Evolutionary conservation across 2,329 filamentous ascomycete species (phyloP).

Genomic region (Aspergillus sp.): DNA sequence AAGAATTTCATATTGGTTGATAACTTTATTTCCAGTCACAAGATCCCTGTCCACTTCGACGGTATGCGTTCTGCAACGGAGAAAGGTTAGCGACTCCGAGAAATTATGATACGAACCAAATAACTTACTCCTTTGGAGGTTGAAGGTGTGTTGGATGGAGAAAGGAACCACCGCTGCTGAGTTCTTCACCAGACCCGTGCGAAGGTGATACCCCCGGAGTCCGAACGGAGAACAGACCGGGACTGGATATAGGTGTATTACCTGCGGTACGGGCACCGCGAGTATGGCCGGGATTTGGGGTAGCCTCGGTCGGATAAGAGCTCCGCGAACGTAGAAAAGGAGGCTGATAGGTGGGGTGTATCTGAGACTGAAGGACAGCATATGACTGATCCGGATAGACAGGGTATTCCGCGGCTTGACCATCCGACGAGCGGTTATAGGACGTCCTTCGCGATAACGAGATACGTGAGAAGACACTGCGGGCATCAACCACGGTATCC

Average conservation of each 20-base stretch:
- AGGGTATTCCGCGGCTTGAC: conserved; percentile 36
- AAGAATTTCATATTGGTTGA: conserved; percentile 97
- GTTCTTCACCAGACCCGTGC: conserved; percentile 38
- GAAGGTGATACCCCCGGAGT: conserved; percentile 32
- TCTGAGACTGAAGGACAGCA: conserved; percentile 45
- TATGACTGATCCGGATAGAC: conserved; percentile 52
- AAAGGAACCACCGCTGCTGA: conserved; percentile 59
- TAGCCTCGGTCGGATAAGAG: conserved; percentile 41
- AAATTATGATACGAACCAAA: background rate
- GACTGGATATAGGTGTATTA: conserved; percentile 49
- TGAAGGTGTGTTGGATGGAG: conserved; percentile 71
- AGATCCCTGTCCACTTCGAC: conserved; percentile 87
- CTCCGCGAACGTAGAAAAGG: conserved; percentile 43
- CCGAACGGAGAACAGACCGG: conserved; percentile 45
- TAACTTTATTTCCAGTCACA: conserved; percentile 87
- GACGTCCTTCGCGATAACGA: conserved; percentile 28
- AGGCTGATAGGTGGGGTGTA: conserved; percentile 41
- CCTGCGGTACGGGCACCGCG: conserved; percentile 43
- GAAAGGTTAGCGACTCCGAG: background rate
- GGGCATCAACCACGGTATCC: conserved; percentile 35
- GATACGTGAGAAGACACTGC: conserved; percentile 21
- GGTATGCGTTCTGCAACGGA: conserved; percentile 69
- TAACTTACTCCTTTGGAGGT: conserved; percentile 70
- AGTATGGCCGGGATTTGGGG: conserved; percentile 20
- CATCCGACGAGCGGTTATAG: conserved; percentile 27